Evolutionary conservation across 208 protist genomes (phyloP).

Genomic region (Trypanosoma avium): DNA sequence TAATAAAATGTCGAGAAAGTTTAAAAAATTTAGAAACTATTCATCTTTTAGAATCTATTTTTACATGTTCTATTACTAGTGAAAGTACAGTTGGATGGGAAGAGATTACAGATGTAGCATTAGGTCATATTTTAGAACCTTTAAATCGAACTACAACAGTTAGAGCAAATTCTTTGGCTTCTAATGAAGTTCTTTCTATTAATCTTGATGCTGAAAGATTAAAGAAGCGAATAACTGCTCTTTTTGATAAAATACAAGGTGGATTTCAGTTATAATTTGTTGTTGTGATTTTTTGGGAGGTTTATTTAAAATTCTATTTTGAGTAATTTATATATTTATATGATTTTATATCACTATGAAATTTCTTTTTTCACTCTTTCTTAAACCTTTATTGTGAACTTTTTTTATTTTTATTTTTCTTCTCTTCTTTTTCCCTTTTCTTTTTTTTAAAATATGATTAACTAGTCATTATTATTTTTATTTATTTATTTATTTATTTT

Average conservation of each 20-base stretch:
- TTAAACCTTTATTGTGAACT: no score
- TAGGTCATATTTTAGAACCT: constrained; percentile 57
- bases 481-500: constrained; percentile 14
- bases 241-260: constrained; percentile 38
- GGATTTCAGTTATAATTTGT: no score
- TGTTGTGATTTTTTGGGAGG: no score
- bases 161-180: not conserved
- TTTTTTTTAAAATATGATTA: no score
- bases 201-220: constrained; percentile 44
- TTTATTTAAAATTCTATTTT: no score
- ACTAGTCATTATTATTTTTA: constrained; percentile 4
- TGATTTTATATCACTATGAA: not conserved
- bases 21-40: constrained; percentile 29
- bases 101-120: constrained; percentile 73
- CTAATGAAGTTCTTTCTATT: not conserved
- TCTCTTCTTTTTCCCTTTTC: no score
- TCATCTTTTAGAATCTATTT: constrained; percentile 48
- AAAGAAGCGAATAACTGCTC: constrained; percentile 56
- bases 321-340: no score
- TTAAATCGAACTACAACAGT: not conserved
- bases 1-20: constrained; percentile 37
- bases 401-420: no score
- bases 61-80: constrained; percentile 56
- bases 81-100: constrained; percentile 80
- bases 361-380: constrained; percentile 7